Base-by-base conservation (phyloP, 129 eudicot genomes). In the Flaveria ramosissima region DNA sequence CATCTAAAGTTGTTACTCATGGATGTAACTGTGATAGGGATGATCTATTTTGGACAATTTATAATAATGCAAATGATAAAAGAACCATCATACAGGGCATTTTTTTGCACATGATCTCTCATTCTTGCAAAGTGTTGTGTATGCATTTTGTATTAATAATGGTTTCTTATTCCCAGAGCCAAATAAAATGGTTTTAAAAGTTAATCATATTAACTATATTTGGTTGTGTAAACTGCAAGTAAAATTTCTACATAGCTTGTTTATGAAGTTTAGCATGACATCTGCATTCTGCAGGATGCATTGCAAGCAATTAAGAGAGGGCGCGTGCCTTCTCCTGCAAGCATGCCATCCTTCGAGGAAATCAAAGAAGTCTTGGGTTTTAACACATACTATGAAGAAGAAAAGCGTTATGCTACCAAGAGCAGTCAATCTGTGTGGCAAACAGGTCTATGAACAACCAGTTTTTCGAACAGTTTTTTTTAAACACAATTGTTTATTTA, bases 291-390 rank as follows among this genome's bases (percentile, higher is more conserved):
- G 76, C 87, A 93, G 97, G 98, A 93, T 84, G 96, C 98, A 15
- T 56, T 93, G 63, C 70, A 68, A 55, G 98, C 97, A 21, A 91
- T 93, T 45, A 91, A 77, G 80, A 90, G 90, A 79, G 97, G 98
- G 9, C 96, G 93, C 5, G 52, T 93, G 66, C 98, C 98, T 48
- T 71, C 97, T 43, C 97, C 98, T 55, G 97, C 90, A 80, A 93
- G 96, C 86, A 88, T 93, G 96, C 97, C 98, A 39, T 87, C 98
- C 53, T 93, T 93, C 83, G 98, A 91, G 77, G 98, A 94, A 79
- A 75, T 94, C 17, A 92, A 94, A 82, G 92, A 94, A 32, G 77
- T 89, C 43, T 72, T 94, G 71, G 98, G 97, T 80, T 91, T 94
- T 75, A 86, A 91, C 59, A 16, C 72, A 9, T 94, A 91, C 73